phyloP scores from a whole-genome alignment of 2,329 filamentous ascomycete genomes.

The Ophiostoma sp. region DNA sequence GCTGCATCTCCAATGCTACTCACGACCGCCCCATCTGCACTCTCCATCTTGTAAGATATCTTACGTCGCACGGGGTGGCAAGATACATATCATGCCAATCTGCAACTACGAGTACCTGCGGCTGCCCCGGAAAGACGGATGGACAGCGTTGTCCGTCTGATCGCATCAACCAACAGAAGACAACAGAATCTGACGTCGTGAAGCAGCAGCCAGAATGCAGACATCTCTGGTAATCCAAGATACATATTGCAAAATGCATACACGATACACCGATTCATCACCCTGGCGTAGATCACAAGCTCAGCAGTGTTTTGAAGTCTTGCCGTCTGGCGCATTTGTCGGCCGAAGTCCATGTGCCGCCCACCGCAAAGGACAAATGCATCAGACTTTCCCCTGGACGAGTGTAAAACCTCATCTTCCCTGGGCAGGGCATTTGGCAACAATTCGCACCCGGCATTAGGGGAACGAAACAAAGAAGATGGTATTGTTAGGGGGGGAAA shows the following conservation, averaged over 20 bases:
- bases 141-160: no score
- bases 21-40: no score
- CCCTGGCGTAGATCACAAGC: background rate
- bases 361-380: background rate
- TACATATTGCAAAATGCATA: no score
- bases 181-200: no score
- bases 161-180: no score
- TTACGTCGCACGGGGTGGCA: no score
- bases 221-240: no score
- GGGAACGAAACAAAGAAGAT: background rate
- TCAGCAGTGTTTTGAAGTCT: background rate
- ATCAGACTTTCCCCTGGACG: background rate
- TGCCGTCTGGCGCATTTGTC: background rate
- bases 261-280: background rate
- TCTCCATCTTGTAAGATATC: no score
- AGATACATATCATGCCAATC: background rate
- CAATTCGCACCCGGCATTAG: conserved; percentile 4
- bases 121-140: background rate
- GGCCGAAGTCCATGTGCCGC: background rate
- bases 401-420: background rate
- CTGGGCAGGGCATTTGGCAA: background rate
- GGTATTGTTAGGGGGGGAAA: background rate
- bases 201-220: no score
- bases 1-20: background rate
- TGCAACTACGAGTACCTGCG: background rate